Evolutionary conservation across 768 basidiomycete genomes (phyloP).

Genomic region (Stropharia rugosoannulata): DNA sequence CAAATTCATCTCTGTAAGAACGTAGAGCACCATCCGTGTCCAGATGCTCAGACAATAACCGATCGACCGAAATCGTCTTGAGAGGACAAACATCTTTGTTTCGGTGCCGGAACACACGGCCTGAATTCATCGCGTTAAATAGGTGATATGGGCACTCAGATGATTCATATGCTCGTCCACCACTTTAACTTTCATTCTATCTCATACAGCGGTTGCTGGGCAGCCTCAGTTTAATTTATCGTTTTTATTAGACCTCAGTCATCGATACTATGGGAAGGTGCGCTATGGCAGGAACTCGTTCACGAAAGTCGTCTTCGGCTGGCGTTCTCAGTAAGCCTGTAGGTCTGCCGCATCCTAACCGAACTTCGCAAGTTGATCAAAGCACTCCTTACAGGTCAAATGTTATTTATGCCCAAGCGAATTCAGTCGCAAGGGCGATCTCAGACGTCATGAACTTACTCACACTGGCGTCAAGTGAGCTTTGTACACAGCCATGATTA

Average conservation of each 20-base stretch:
- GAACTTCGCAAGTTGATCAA: not conserved
- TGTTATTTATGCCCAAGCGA: conserved; percentile 46
- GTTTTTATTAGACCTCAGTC: conserved; percentile 7
- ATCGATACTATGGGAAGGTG: not conserved
- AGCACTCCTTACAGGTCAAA: conserved; percentile 10
- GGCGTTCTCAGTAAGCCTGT: not conserved
- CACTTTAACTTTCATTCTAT: conserved; percentile 11
- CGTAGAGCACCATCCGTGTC: conserved; percentile 12
- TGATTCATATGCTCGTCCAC: conserved; percentile 16
- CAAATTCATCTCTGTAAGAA: conserved; percentile 13
- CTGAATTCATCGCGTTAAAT: conserved; percentile 18
- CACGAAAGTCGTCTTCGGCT: not conserved
- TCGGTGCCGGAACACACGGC: conserved; percentile 17
- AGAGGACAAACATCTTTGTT: conserved; percentile 18
- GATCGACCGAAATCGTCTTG: conserved; percentile 18
- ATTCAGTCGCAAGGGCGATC: conserved; percentile 60
- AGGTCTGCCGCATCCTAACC: not conserved
- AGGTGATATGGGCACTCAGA: conserved; percentile 7
- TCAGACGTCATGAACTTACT: conserved; percentile 51
- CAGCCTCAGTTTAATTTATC: conserved; percentile 32
- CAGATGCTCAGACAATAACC: conserved; percentile 19
- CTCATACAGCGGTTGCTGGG: conserved; percentile 40
- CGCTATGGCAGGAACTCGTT: not conserved
- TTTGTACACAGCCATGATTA: not conserved
- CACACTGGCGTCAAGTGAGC: conserved; percentile 54